Conservation (phyloP, 805 yeast genomes). For the Candida multigemmis region DNA sequence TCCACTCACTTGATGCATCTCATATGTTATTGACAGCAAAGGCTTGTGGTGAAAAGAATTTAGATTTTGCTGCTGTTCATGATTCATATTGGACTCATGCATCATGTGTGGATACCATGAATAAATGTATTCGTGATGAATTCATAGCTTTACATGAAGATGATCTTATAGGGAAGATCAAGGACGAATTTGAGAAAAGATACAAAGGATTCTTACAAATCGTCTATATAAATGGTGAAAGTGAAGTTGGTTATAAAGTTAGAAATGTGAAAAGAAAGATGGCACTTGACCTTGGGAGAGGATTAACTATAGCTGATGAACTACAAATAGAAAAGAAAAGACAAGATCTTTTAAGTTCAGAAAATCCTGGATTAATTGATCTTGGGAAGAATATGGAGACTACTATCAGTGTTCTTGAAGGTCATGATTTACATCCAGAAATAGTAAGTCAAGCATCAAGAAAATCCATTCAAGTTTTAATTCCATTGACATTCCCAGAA, state of each 20-base stretch:
- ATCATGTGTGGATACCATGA: slow-evolving; percentile 67
- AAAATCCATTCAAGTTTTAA: slow-evolving; percentile 35
- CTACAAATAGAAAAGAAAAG: slow-evolving; percentile 61
- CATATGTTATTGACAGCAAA: slow-evolving; percentile 90
- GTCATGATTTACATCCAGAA: slow-evolving; percentile 15
- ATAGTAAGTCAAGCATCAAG: slow-evolving; percentile 10
- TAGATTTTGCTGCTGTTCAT: slow-evolving; percentile 90
- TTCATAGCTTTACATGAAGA: slow-evolving; percentile 72
- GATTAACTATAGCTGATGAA: slow-evolving; percentile 63
- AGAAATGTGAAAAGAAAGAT: slow-evolving; percentile 39
- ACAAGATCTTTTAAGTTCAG: slow-evolving; percentile 42
- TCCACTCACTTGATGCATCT: slow-evolving; percentile 93
- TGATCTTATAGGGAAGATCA: slow-evolving; percentile 61
- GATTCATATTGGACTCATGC: slow-evolving; percentile 99
- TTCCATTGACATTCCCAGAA: slow-evolving; percentile 62
- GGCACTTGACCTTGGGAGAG: slow-evolving; percentile 41
- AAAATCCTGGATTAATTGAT: slow-evolving; percentile 37
- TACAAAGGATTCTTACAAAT: slow-evolving; percentile 64
- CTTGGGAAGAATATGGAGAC: slow-evolving; percentile 54
- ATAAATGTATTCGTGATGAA: slow-evolving; percentile 58
- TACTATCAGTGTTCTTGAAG: slow-evolving; percentile 51
- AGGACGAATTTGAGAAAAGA: slow-evolving; percentile 72
- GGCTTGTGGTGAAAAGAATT: slow-evolving; percentile 53
- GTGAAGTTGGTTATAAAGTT: slow-evolving; percentile 44
- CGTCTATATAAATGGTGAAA: slow-evolving; percentile 41